These are phyloP conservation scores for Solanum chmielewskii DNA, from an alignment of 257 asterid species.

Conservation along the genomic window DNA sequence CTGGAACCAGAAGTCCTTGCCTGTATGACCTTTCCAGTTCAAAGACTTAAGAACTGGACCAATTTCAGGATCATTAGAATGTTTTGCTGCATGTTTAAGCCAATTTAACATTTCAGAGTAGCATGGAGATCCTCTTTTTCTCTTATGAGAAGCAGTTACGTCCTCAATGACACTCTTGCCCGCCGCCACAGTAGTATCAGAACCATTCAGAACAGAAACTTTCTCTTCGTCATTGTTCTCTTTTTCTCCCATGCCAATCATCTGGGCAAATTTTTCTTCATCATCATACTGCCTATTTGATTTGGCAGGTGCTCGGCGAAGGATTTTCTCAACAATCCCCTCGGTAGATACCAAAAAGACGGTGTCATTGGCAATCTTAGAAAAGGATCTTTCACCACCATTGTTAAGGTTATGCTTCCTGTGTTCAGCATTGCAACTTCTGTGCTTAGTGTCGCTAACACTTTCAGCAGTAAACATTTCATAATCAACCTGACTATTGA, in stretches of 20 bases:
- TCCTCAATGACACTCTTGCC: slow-evolving; percentile 9
- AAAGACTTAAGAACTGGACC: slow-evolving; percentile 44
- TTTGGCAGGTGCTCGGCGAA: slow-evolving; percentile 1
- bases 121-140: slow-evolving; percentile 34
- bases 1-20: slow-evolving; percentile 38
- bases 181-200: not conserved
- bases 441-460: not conserved
- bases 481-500: not conserved
- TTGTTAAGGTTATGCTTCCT: not conserved
- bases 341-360: slow-evolving; percentile 8
- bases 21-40: slow-evolving; percentile 39
- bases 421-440: not conserved
- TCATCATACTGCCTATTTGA: slow-evolving; percentile 7
- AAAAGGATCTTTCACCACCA: slow-evolving; percentile 2
- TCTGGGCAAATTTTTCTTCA: not conserved
- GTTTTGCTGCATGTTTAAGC: slow-evolving; percentile 39
- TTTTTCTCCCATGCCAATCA: not conserved
- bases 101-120: slow-evolving; percentile 46
- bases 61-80: slow-evolving; percentile 30
- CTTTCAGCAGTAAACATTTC: slow-evolving; percentile 1
- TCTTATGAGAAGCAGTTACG: slow-evolving; percentile 30
- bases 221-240: slow-evolving; percentile 1
- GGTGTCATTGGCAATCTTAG: slow-evolving; percentile 2
- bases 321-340: slow-evolving; percentile 9
- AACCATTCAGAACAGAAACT: not conserved